Percentiles rank a stretch among this genome's conserved stretches.
phyloP scores from a whole-genome alignment of 2,329 filamentous ascomycete species.

The Mollisia scopiformis region DNA sequence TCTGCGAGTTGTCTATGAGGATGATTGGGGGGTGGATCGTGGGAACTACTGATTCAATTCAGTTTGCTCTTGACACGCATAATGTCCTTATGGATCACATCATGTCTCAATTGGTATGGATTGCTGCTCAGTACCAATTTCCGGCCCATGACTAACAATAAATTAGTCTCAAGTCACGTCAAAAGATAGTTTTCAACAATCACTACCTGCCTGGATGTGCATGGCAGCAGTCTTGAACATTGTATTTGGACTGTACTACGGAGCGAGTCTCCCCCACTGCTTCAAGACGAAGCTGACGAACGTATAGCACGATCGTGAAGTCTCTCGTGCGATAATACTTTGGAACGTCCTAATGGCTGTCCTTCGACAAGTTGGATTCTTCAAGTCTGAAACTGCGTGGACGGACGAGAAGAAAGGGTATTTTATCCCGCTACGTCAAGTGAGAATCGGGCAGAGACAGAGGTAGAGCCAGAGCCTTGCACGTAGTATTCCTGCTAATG shows the following conservation, averaged over 20 bases:
- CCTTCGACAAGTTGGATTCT: constrained; percentile 42
- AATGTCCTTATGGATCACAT: constrained; percentile 35
- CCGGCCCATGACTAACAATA: neutral
- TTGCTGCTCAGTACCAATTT: neutral
- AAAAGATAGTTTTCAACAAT: constrained; percentile 31
- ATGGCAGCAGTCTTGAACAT: constrained; percentile 43
- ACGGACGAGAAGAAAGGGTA: constrained; percentile 42
- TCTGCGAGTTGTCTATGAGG: constrained; percentile 32
- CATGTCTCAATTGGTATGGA: constrained; percentile 27
- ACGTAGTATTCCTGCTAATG: neutral
- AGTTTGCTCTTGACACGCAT: constrained; percentile 38
- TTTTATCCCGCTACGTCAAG: constrained; percentile 41
- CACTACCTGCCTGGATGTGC: constrained; percentile 30
- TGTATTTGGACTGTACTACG: constrained; percentile 40
- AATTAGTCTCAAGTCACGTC: constrained; percentile 33
- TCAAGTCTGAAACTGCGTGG: constrained; percentile 39
- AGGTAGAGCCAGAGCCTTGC: constrained; percentile 34
- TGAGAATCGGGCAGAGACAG: constrained; percentile 39
- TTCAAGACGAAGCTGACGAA: neutral
- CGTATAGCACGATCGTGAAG: constrained; percentile 36
- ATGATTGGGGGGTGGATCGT: constrained; percentile 46
- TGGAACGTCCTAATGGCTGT: constrained; percentile 40
- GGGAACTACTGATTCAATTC: constrained; percentile 31
- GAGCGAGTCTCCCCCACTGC: constrained; percentile 16
- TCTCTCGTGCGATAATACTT: constrained; percentile 39